Percentiles rank a stretch among this genome's conserved stretches.
These are phyloP conservation scores for Nepenthes gracilis DNA, from an alignment of 148 eudicot species.

Conservation along the genomic window DNA sequence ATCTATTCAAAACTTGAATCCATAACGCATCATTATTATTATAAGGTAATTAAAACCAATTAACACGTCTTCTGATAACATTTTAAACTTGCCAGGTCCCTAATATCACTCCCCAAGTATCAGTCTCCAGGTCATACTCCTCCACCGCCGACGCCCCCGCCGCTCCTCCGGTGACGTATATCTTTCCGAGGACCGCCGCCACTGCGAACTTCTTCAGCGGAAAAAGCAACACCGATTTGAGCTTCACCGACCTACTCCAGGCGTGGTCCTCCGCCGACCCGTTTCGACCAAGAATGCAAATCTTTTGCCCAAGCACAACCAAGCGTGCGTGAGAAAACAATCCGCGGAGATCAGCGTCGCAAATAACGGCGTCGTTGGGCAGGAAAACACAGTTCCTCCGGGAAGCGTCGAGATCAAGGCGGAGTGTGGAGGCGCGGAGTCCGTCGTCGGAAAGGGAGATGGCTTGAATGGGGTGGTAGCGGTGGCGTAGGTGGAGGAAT, in stretches of 20 bases:
- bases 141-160: slow-evolving; percentile 44
- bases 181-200: slow-evolving; percentile 31
- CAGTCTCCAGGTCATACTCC: slow-evolving; percentile 44
- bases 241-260: slow-evolving; percentile 44
- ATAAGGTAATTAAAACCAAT: too few relatives aligned
- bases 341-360: slow-evolving; percentile 6
- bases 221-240: slow-evolving; percentile 23
- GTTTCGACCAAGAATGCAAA: slow-evolving; percentile 33
- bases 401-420: slow-evolving; percentile 3
- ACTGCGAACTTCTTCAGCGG: slow-evolving; percentile 68
- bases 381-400: slow-evolving; percentile 28
- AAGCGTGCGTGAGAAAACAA: slow-evolving; percentile 35
- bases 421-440: slow-evolving; percentile 20
- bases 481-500: background rate
- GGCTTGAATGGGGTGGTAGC: slow-evolving; percentile 36
- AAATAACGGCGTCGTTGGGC: slow-evolving; percentile 11
- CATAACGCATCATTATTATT: too few relatives aligned
- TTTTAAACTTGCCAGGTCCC: too few relatives aligned
- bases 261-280: slow-evolving; percentile 33
- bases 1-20: too few relatives aligned
- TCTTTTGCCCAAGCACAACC: slow-evolving; percentile 30
- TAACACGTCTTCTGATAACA: too few relatives aligned
- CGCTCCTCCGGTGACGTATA: slow-evolving; percentile 71
- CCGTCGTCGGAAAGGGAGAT: slow-evolving; percentile 21
- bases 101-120: slow-evolving; percentile 51